Evolutionary conservation across 345 rosid species (phyloP).

Genomic region (Xanthoceras sorbifolium): DNA sequence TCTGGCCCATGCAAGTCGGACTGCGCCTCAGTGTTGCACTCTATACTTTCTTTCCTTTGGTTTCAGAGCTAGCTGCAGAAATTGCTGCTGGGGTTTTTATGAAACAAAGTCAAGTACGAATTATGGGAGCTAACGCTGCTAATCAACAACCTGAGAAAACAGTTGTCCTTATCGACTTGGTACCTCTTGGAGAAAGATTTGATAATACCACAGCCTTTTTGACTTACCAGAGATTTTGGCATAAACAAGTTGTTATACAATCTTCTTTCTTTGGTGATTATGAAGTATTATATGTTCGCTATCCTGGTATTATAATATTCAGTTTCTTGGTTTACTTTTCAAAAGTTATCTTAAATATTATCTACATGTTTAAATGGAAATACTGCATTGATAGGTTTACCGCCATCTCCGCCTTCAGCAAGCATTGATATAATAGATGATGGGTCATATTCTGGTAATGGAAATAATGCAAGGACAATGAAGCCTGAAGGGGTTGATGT

Average conservation of each 20-base stretch:
- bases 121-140: constrained; percentile 92
- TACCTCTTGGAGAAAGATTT: constrained; percentile 76
- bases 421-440: constrained; percentile 53
- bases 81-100: constrained; percentile 83
- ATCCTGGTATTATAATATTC: constrained; percentile 52
- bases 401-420: constrained; percentile 82
- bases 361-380: constrained; percentile 8
- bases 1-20: constrained; percentile 92
- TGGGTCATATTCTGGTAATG: constrained; percentile 63
- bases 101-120: constrained; percentile 95
- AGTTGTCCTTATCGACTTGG: constrained; percentile 79
- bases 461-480: constrained; percentile 52
- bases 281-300: constrained; percentile 78
- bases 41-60: constrained; percentile 93
- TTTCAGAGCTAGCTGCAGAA: constrained; percentile 82
- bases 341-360: not conserved
- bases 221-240: constrained; percentile 86
- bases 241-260: constrained; percentile 67
- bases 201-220: constrained; percentile 76
- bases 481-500: constrained; percentile 94
- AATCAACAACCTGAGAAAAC: constrained; percentile 85
- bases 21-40: constrained; percentile 76
- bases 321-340: not conserved
- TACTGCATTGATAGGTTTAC: constrained; percentile 60
- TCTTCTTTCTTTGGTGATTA: constrained; percentile 69